Conservation (phyloP, 1,284 basidiomycete species). For the Naganishia liquefaciens region DNA sequence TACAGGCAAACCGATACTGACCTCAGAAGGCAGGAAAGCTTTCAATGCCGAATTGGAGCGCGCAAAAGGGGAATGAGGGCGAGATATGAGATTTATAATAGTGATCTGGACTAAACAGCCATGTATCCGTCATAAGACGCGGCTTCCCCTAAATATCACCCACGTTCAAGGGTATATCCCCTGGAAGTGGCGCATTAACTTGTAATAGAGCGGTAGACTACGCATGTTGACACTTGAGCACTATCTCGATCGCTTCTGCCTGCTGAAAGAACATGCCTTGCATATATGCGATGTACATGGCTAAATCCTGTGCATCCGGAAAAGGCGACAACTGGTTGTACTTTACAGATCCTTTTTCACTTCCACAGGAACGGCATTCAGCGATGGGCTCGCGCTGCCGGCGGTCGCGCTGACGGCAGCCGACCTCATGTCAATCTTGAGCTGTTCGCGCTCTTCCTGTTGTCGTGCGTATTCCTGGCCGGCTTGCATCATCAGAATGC, state of each 20-base stretch:
- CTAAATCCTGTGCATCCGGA: no score
- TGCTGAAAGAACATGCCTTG: no score
- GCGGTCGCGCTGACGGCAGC: constrained; percentile 27
- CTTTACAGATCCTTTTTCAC: constrained; percentile 45
- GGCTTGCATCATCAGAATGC: constrained; percentile 61
- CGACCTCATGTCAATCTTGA: constrained; percentile 55
- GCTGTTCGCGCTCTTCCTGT: constrained; percentile 64
- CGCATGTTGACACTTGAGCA: no score
- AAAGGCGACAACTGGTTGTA: not conserved
- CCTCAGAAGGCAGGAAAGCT: constrained; percentile 66
- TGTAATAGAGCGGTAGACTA: no score
- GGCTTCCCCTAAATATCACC: no score
- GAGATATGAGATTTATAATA: not conserved
- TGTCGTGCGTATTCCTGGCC: constrained; percentile 82
- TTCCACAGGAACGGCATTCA: constrained; percentile 31
- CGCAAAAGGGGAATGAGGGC: not conserved
- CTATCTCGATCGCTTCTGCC: no score
- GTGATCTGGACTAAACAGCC: not conserved
- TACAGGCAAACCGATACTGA: constrained; percentile 73
- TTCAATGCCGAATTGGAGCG: constrained; percentile 66
- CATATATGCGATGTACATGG: no score
- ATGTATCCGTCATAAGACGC: no score
- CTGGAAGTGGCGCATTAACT: no score
- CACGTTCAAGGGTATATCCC: no score
- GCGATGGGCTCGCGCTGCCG: constrained; percentile 1